Percentiles rank a stretch among this genome's conserved stretches.
Evolutionary conservation across 495 filamentous ascomycete genomes (phyloP).

Genomic region (Bacidia rubella): DNA sequence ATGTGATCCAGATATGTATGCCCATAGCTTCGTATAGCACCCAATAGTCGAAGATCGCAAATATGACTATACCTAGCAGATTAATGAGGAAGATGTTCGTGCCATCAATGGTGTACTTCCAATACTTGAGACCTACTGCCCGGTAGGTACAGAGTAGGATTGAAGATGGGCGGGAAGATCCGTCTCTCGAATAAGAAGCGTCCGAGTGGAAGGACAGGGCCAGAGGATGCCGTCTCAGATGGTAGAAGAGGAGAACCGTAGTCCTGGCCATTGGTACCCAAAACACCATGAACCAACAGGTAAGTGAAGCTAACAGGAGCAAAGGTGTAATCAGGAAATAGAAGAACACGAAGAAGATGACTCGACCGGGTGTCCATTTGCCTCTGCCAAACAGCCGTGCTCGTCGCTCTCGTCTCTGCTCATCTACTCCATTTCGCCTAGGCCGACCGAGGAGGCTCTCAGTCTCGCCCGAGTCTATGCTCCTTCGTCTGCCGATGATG

Average conservation of each 20-base stretch:
- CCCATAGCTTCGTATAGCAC: slow-evolving; percentile 55
- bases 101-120: slow-evolving; percentile 97
- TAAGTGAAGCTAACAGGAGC: slow-evolving; percentile 66
- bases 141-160: slow-evolving; percentile 95
- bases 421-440: slow-evolving; percentile 34
- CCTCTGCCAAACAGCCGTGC: slow-evolving; percentile 79
- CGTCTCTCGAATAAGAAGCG: slow-evolving; percentile 53
- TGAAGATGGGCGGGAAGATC: slow-evolving; percentile 59
- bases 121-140: slow-evolving; percentile 86
- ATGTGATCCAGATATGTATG: slow-evolving; percentile 55
- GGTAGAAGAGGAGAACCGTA: slow-evolving; percentile 75
- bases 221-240: slow-evolving; percentile 84
- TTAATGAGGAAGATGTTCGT: slow-evolving; percentile 99
- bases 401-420: slow-evolving; percentile 54
- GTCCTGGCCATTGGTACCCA: slow-evolving; percentile 98
- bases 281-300: slow-evolving; percentile 96
- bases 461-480: slow-evolving; percentile 81
- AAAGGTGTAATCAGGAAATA: slow-evolving; percentile 87
- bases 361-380: slow-evolving; percentile 84
- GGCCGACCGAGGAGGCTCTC: slow-evolving; percentile 75
- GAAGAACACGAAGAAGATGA: slow-evolving; percentile 95
- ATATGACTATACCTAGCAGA: slow-evolving; percentile 74
- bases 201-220: slow-evolving; percentile 89
- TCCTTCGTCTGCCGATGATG: slow-evolving; percentile 79
- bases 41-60: slow-evolving; percentile 86